Conservation (phyloP, 2,329 filamentous ascomycete species). For the Fusarium hainanense region DNA sequence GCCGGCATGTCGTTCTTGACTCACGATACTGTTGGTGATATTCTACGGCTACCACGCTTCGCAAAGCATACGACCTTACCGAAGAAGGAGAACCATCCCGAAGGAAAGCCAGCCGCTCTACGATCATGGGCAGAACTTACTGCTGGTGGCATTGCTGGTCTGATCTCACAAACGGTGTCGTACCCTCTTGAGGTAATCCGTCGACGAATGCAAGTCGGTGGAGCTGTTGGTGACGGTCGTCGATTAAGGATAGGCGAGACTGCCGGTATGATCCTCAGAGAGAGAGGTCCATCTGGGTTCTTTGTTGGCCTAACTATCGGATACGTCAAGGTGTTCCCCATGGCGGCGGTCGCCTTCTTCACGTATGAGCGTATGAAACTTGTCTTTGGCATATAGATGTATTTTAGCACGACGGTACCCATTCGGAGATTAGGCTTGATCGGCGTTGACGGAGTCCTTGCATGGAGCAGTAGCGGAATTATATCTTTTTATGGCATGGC, state of each 20-base stretch:
- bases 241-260: constrained; percentile 83
- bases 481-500: constrained; percentile 21
- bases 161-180: constrained; percentile 90
- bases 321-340: constrained; percentile 92
- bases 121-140: constrained; percentile 87
- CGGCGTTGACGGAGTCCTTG: constrained; percentile 44
- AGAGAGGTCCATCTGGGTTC: constrained; percentile 83
- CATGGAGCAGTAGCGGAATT: constrained; percentile 26
- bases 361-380: constrained; percentile 74
- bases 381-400: constrained; percentile 69
- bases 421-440: constrained; percentile 16
- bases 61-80: constrained; percentile 81
- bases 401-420: constrained; percentile 12
- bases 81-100: constrained; percentile 62
- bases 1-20: constrained; percentile 95
- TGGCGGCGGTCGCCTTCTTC: constrained; percentile 79
- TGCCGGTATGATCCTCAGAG: constrained; percentile 75
- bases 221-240: constrained; percentile 90
- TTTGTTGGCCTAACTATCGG: constrained; percentile 95
- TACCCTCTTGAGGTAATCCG: constrained; percentile 95
- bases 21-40: constrained; percentile 88
- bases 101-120: constrained; percentile 75
- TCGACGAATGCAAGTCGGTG: constrained; percentile 94
- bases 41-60: constrained; percentile 76
- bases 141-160: constrained; percentile 85